Evolutionary conservation across 2,329 filamentous ascomycete species (phyloP).

Genomic region (Acrocalymma vagum): DNA sequence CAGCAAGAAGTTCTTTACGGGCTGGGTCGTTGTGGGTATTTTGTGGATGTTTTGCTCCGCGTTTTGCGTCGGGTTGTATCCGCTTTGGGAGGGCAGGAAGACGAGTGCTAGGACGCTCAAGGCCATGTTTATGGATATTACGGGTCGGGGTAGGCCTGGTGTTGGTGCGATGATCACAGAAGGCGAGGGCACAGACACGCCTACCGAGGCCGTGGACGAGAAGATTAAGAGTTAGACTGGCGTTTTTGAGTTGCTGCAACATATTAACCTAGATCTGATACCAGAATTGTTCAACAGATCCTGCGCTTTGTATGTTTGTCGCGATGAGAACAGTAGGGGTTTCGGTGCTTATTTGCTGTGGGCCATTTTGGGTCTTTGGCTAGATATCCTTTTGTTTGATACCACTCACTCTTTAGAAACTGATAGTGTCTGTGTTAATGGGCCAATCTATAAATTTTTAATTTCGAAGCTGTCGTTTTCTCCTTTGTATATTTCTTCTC

Average conservation of each 20-base stretch:
- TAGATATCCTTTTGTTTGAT: constrained; percentile 11
- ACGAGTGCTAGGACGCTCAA: constrained; percentile 70
- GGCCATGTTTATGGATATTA: constrained; percentile 69
- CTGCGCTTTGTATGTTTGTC: no score
- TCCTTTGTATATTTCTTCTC: no score
- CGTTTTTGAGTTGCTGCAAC: no score
- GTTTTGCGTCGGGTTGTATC: constrained; percentile 80
- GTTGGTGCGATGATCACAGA: constrained; percentile 20
- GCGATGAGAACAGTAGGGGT: no score
- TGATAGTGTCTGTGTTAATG: background rate
- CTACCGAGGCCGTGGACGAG: constrained; percentile 27
- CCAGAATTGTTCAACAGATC: no score
- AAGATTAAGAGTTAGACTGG: constrained; percentile 25
- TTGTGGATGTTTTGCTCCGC: constrained; percentile 81
- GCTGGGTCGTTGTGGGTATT: constrained; percentile 74
- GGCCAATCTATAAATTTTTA: constrained; percentile 1
- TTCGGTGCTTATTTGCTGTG: background rate
- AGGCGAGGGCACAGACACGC: constrained; percentile 25
- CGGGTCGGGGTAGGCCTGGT: constrained; percentile 35
- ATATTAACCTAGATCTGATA: no score
- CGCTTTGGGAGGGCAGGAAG: constrained; percentile 78
- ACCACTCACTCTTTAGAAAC: constrained; percentile 14
- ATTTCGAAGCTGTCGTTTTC: no score
- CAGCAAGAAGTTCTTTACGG: constrained; percentile 81
- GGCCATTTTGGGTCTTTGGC: constrained; percentile 1